phyloP scores from a whole-genome alignment of 139 green algal species.

The Desmodesmus armatus region DNA sequence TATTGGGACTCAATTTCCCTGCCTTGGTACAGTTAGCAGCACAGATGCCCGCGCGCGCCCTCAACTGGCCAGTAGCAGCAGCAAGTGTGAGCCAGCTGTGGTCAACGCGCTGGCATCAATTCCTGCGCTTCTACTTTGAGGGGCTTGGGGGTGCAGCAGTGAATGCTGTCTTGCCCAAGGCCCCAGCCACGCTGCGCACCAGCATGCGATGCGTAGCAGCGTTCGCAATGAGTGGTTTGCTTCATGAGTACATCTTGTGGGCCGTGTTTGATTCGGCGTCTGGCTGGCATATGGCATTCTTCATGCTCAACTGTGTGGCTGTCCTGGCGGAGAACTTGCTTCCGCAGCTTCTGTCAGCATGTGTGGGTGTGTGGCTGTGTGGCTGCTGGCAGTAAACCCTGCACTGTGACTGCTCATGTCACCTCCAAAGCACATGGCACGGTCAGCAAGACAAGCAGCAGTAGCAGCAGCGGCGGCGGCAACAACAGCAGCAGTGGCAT shows the following conservation, averaged over 20 bases:
- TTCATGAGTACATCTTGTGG: slow-evolving; percentile 26
- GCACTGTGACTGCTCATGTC: too few relatives aligned
- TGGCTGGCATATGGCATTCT: background rate
- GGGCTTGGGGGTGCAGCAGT: background rate
- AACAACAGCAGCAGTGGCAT: too few relatives aligned
- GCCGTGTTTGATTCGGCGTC: background rate
- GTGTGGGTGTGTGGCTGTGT: background rate
- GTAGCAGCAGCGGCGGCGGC: too few relatives aligned
- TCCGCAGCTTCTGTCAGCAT: background rate
- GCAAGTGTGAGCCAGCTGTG: slow-evolving; percentile 1
- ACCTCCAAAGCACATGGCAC: too few relatives aligned
- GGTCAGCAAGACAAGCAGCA: too few relatives aligned
- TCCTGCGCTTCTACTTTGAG: slow-evolving; percentile 1
- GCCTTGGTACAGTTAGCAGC: too few relatives aligned
- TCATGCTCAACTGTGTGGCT: slow-evolving; percentile 9
- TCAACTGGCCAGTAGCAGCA: background rate
- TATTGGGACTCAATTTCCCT: background rate
- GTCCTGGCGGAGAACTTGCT: background rate
- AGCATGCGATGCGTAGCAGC: background rate
- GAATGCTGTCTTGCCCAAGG: background rate
- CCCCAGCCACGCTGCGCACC: background rate
- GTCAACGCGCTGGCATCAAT: slow-evolving; percentile 24
- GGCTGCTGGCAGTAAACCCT: background rate
- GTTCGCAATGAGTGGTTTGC: slow-evolving; percentile 25
- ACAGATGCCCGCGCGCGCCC: background rate